phyloP scores from a whole-genome alignment of 345 rosid species.

The Rhodamnia rubescens region DNA sequence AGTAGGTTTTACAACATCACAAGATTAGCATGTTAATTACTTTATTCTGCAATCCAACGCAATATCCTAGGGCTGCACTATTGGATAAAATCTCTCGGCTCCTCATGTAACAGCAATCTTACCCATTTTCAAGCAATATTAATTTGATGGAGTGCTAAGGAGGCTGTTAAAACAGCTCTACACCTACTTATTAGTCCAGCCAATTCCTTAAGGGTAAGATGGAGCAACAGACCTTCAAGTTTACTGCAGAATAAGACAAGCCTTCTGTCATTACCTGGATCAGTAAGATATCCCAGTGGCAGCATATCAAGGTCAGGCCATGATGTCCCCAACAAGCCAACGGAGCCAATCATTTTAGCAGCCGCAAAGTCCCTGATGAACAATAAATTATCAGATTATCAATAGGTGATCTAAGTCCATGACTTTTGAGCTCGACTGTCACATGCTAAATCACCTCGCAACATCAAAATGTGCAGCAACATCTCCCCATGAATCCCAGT shows the following conservation, averaged over 20 bases:
- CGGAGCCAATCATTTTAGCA: conserved; percentile 54
- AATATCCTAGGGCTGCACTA: neutral
- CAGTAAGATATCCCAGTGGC: conserved; percentile 88
- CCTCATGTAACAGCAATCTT: neutral
- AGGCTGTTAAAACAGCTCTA: neutral
- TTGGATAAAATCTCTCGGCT: neutral
- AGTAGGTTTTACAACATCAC: neutral
- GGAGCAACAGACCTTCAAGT: neutral
- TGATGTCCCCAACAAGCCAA: conserved; percentile 59
- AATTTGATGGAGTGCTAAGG: neutral
- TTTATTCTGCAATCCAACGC: neutral
- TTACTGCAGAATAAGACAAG: conserved; percentile 2
- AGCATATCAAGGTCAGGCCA: conserved; percentile 97
- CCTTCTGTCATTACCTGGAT: conserved; percentile 41
- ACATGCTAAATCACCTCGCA: conserved; percentile 33
- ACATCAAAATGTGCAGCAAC: conserved; percentile 71
- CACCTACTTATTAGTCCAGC: neutral
- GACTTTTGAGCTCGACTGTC: neutral
- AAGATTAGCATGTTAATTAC: neutral
- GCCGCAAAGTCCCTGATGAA: conserved; percentile 53
- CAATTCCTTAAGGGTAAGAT: neutral
- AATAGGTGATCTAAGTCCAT: neutral
- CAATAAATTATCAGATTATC: neutral
- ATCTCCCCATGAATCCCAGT: conserved; percentile 92
- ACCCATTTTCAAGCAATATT: neutral